Evolutionary conservation across 2,329 filamentous ascomycete species (phyloP).

Genomic region (Fusarium beomiforme): DNA sequence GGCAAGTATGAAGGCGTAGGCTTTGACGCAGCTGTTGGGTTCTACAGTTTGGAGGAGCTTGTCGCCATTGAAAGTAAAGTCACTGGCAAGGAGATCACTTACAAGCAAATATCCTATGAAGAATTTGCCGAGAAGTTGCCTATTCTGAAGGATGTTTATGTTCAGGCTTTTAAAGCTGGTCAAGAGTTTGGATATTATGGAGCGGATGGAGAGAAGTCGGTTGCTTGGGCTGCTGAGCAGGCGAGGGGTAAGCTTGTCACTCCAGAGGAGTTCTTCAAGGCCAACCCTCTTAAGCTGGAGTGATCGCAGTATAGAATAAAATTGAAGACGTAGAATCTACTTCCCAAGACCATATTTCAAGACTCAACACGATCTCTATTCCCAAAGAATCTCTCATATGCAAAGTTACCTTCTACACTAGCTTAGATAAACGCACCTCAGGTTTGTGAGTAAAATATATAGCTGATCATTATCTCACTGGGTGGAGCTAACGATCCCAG

Average conservation of each 20-base stretch:
- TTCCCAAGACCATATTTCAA: conserved; percentile 41
- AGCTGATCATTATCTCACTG: not conserved
- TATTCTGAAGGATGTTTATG: conserved; percentile 13
- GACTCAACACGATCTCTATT: conserved; percentile 11
- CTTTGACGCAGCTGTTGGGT: conserved; percentile 55
- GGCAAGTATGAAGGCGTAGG: conserved; percentile 55
- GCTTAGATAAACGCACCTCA: conserved; percentile 30
- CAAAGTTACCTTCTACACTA: no score
- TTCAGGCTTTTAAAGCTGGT: not conserved
- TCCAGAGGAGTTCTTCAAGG: conserved; percentile 36
- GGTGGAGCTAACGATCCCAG: conserved; percentile 23
- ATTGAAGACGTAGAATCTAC: no score
- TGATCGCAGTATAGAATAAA: not conserved
- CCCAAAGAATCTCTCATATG: conserved; percentile 42
- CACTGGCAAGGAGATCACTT: conserved; percentile 50
- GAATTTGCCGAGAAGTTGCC: conserved; percentile 31
- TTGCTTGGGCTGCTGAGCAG: conserved; percentile 34
- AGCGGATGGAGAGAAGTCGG: conserved; percentile 18
- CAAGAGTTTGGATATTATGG: conserved; percentile 42
- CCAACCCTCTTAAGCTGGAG: conserved; percentile 21
- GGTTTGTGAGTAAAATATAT: conserved; percentile 19
- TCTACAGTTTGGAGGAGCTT: conserved; percentile 52
- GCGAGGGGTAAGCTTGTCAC: conserved; percentile 34
- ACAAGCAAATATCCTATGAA: conserved; percentile 32
- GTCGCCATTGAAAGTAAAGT: conserved; percentile 51